Conservation (phyloP, 495 filamentous ascomycete genomes). For the Lentithecium fluviatile region DNA sequence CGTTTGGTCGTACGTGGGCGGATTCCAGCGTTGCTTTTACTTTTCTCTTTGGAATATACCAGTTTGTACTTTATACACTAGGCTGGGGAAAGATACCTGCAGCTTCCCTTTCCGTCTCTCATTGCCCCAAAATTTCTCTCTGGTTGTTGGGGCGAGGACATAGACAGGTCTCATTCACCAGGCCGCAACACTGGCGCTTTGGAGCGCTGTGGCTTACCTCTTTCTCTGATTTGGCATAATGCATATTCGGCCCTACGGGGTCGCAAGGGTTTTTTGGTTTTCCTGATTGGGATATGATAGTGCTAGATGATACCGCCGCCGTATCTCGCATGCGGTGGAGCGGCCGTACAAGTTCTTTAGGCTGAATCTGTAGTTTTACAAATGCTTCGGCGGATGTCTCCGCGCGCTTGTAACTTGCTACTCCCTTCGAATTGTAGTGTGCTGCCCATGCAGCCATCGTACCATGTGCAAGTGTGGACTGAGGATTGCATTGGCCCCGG, state of each 20-base stretch:
- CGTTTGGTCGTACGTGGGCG: constrained; percentile 11
- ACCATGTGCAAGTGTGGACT: constrained; percentile 3
- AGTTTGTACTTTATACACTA: constrained; percentile 15
- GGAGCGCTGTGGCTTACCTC: too few relatives aligned
- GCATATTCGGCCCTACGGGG: too few relatives aligned
- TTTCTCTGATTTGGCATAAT: too few relatives aligned
- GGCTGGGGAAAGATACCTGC: not conserved
- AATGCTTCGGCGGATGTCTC: constrained; percentile 17
- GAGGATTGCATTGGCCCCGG: not conserved
- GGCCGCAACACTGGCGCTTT: too few relatives aligned
- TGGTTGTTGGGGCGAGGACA: too few relatives aligned
- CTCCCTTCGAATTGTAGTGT: not conserved
- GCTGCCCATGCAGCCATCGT: constrained; percentile 1
- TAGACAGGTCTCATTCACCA: too few relatives aligned
- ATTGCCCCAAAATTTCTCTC: too few relatives aligned
- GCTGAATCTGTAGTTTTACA: constrained; percentile 34
- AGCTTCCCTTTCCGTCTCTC: constrained; percentile 5
- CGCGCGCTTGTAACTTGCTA: not conserved
- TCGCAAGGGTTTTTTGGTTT: too few relatives aligned
- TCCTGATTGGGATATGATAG: too few relatives aligned
- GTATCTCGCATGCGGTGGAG: not conserved
- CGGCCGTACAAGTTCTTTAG: constrained; percentile 26
- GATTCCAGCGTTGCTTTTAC: not conserved
- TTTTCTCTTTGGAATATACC: not conserved
- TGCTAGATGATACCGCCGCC: too few relatives aligned